These are phyloP conservation scores for Fagopyrum tataricum DNA, from an alignment of 148 eudicot genomes.

Conservation along the genomic window DNA sequence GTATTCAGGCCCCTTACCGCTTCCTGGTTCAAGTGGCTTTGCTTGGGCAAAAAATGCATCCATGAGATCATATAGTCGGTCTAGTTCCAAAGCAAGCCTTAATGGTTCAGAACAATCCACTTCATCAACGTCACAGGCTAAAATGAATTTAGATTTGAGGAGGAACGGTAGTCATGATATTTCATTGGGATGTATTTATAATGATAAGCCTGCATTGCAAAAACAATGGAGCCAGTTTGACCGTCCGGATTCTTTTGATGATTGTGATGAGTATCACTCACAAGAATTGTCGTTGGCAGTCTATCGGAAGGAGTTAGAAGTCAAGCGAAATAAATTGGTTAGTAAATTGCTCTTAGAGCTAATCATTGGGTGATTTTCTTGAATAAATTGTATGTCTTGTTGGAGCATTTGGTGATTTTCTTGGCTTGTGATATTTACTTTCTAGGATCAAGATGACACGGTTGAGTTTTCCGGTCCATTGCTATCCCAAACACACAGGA, in stretches of 20 bases:
- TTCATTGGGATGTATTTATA: slow-evolving; percentile 31
- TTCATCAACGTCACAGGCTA: slow-evolving; percentile 28
- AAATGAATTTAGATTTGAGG: slow-evolving; percentile 34
- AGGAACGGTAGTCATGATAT: slow-evolving; percentile 33
- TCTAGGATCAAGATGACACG: slow-evolving; percentile 58
- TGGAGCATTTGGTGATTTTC: not conserved
- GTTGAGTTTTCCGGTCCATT: slow-evolving; percentile 93
- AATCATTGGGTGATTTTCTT: not conserved
- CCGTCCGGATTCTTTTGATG: slow-evolving; percentile 81
- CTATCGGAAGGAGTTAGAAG: slow-evolving; percentile 53
- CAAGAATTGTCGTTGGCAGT: slow-evolving; percentile 78
- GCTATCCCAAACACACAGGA: slow-evolving; percentile 51
- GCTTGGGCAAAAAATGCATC: slow-evolving; percentile 80
- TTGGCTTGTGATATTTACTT: slow-evolving; percentile 15
- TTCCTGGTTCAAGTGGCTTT: slow-evolving; percentile 88
- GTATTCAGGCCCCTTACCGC: slow-evolving; percentile 72
- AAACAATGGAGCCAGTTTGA: slow-evolving; percentile 73
- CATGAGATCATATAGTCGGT: slow-evolving; percentile 64
- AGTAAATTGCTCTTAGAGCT: slow-evolving; percentile 19
- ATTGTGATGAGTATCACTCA: slow-evolving; percentile 80
- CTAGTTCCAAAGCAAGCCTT: slow-evolving; percentile 72
- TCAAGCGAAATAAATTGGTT: slow-evolving; percentile 63
- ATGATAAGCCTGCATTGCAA: slow-evolving; percentile 45
- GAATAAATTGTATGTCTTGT: not conserved
- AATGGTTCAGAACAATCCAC: slow-evolving; percentile 48